Evolutionary conservation across 2,329 filamentous ascomycete genomes (phyloP), one percentile per base, ranked within the genome.

Genomic region (Microsporum canis): DNA sequence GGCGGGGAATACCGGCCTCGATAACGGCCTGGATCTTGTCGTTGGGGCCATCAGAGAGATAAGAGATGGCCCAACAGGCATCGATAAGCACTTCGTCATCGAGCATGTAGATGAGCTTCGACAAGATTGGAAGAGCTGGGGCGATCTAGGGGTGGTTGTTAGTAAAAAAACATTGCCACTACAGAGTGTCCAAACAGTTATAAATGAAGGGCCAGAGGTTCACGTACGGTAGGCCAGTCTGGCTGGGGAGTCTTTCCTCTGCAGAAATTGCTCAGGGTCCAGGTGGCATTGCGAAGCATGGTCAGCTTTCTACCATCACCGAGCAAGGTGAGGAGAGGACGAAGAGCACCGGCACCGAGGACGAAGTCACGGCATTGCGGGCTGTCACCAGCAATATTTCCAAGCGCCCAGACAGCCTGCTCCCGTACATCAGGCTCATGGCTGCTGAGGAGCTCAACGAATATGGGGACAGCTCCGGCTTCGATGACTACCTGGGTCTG

Each of bases 1-100:
- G 88, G 66, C 94, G 91, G 64, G 94, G 94, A 65, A 99, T 99
- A 67, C 94, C 92, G 51, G 92, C 94, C 79, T 99, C 94, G 70
- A 99, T 97, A 61, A 99, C 94, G 55, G 94, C 92, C 78, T 99
- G 94, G 66, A 99, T 99, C 82, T 99, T 99, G 72, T 99, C 94
- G 75, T 99, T 99, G 70, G 91, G 89, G 49, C 94, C 94, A 75
- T 99, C 94, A 2, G 94, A 97, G 23, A 99, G 85, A 73, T 99
- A 99, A 0, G 92, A 97, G 71, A 99, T 97, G 64, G 94, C 94
- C 94, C 94, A 99, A 85, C 94, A 99, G 63, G 94, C 94, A 76
- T 99, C 94, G 70, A 99, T 99, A 63, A 99, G 80, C 62, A 99
- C 94, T 75, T 99, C 94, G 68, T 99, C 94, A 72, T 99, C 94